A percentile compares a stretch with the other conserved stretches of the same genome.
Conservation (phyloP, 2,329 filamentous ascomycete genomes). For the Aureobasidium lini region DNA sequence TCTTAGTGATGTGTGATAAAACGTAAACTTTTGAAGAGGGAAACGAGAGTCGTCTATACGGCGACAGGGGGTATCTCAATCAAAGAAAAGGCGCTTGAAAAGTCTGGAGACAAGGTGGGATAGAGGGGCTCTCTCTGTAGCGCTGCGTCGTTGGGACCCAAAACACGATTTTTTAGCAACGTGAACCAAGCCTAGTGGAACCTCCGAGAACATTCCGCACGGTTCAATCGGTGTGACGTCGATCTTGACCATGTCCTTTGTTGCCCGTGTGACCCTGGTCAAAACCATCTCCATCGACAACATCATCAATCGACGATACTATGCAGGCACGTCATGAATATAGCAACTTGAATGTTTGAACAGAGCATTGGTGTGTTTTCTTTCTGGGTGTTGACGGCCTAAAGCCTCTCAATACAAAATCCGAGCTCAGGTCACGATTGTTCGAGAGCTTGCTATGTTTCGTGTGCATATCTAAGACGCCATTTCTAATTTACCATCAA, state of each 20-base stretch:
- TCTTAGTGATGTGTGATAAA: background rate
- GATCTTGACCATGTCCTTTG: background rate
- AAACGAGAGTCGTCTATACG: slow-evolving; percentile 6
- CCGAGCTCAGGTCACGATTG: no score
- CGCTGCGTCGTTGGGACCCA: slow-evolving; percentile 8
- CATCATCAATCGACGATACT: no score
- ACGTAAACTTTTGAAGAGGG: slow-evolving; percentile 3
- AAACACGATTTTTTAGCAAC: background rate
- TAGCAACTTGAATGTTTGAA: no score
- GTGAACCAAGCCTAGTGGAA: no score
- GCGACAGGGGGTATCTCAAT: slow-evolving; percentile 11
- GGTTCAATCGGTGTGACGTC: background rate
- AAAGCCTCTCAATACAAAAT: no score
- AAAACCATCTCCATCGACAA: no score
- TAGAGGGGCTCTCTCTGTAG: slow-evolving; percentile 6
- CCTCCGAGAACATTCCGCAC: background rate
- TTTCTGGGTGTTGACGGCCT: no score
- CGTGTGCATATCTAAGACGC: no score
- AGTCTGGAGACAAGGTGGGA: slow-evolving; percentile 10
- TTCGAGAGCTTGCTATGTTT: no score
- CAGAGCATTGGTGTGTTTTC: no score
- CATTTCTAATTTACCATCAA: background rate
- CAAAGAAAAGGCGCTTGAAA: slow-evolving; percentile 12
- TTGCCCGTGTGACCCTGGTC: no score
- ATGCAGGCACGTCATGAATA: no score